Evolutionary conservation across 768 basidiomycete genomes (phyloP).

Genomic region (Cystobasidium onofrii): DNA sequence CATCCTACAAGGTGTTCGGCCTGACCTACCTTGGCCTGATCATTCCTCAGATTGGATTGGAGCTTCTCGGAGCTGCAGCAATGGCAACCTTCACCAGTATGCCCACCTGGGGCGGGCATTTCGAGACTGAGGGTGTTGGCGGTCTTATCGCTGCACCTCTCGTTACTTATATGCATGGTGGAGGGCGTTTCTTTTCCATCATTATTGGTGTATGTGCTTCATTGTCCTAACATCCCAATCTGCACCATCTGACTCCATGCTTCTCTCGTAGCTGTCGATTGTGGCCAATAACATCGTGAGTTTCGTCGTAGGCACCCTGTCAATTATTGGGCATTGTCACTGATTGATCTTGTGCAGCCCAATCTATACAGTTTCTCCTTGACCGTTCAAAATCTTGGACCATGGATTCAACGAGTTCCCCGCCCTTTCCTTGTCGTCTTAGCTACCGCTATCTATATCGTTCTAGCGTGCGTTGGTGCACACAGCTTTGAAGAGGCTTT

Average conservation of each 20-base stretch:
- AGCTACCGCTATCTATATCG: slow-evolving; percentile 47
- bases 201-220: slow-evolving; percentile 46
- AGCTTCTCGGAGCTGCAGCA: slow-evolving; percentile 51
- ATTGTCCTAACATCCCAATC: too few relatives aligned
- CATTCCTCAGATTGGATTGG: slow-evolving; percentile 45
- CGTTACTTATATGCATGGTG: slow-evolving; percentile 46
- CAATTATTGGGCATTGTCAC: slow-evolving; percentile 40
- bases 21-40: slow-evolving; percentile 46
- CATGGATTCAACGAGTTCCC: slow-evolving; percentile 50
- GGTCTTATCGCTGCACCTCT: slow-evolving; percentile 51
- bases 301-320: slow-evolving; percentile 10
- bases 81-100: slow-evolving; percentile 47
- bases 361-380: slow-evolving; percentile 48
- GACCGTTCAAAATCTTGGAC: slow-evolving; percentile 50
- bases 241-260: neutral
- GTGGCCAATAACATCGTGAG: slow-evolving; percentile 48
- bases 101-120: slow-evolving; percentile 47
- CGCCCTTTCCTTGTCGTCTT: slow-evolving; percentile 43
- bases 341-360: neutral
- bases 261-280: slow-evolving; percentile 8
- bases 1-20: slow-evolving; percentile 47
- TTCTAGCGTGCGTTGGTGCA: slow-evolving; percentile 46
- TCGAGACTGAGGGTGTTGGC: slow-evolving; percentile 47
- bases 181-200: slow-evolving; percentile 52
- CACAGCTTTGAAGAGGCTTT: slow-evolving; percentile 50